Conservation (phyloP, 2,329 filamentous ascomycete species). For the Fonsecaea pedrosoi region DNA sequence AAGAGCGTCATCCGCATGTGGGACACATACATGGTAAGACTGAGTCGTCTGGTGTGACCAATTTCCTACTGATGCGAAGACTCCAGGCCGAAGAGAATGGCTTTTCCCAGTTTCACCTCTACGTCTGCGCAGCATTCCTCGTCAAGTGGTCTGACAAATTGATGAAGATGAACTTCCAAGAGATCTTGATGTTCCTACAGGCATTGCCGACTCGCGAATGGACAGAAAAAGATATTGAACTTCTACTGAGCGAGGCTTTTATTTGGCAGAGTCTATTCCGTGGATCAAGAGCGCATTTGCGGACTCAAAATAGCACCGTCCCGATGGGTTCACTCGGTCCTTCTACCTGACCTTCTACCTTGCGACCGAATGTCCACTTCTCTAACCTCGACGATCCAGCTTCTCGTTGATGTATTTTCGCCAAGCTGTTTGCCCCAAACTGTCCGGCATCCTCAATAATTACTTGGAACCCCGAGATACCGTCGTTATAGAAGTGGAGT, state of each 20-base stretch:
- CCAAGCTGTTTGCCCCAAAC: background rate
- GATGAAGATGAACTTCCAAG: constrained; percentile 88
- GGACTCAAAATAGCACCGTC: constrained; percentile 44
- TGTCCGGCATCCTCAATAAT: background rate
- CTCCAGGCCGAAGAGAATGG: constrained; percentile 92
- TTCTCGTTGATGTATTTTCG: background rate
- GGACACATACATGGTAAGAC: constrained; percentile 94
- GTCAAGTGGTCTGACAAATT: constrained; percentile 98
- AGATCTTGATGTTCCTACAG: constrained; percentile 99
- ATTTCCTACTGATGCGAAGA: constrained; percentile 4
- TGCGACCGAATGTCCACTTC: background rate
- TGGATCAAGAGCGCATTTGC: constrained; percentile 87
- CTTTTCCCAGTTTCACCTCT: constrained; percentile 97
- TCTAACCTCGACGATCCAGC: background rate
- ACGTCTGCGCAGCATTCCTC: constrained; percentile 95
- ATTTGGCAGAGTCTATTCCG: constrained; percentile 99
- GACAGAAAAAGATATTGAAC: constrained; percentile 98
- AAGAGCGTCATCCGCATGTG: constrained; percentile 98
- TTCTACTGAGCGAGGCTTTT: constrained; percentile 93
- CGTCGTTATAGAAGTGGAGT: background rate
- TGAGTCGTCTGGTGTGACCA: constrained; percentile 28
- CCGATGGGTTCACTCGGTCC: constrained; percentile 38
- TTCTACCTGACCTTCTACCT: constrained; percentile 28
- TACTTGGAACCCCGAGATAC: background rate
- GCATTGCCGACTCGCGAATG: constrained; percentile 88